A percentile compares a stretch with the other conserved stretches of the same genome.
phyloP scores from a whole-genome alignment of 2,329 filamentous ascomycete genomes.

The Colletotrichum sansevieriae region DNA sequence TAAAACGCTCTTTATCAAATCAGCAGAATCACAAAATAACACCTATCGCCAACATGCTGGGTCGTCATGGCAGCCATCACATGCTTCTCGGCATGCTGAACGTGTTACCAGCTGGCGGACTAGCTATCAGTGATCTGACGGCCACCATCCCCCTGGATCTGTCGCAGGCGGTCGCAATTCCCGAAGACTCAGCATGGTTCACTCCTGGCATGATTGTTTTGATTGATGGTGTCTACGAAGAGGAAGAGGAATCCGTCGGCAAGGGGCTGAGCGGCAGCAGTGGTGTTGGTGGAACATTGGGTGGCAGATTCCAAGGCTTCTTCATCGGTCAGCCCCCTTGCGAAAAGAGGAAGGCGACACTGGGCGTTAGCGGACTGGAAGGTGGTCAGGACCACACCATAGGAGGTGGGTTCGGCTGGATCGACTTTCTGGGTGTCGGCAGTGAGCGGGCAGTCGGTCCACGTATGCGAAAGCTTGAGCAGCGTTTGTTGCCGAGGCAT shows the following conservation, averaged over 20 bases:
- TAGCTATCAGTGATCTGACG: constrained; percentile 88
- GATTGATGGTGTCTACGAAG: constrained; percentile 95
- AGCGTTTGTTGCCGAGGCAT: constrained; percentile 69
- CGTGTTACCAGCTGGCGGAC: constrained; percentile 82
- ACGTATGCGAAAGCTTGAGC: constrained; percentile 86
- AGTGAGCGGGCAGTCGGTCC: constrained; percentile 86
- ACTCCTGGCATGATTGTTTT: constrained; percentile 96
- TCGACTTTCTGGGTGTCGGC: constrained; percentile 93
- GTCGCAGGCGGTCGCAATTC: constrained; percentile 83
- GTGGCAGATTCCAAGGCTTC: constrained; percentile 91
- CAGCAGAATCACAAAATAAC: constrained; percentile 88
- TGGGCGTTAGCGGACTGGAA: constrained; percentile 76
- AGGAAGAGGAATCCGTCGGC: constrained; percentile 81
- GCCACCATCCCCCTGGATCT: constrained; percentile 90
- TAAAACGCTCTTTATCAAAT: constrained; percentile 71
- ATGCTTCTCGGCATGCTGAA: constrained; percentile 88
- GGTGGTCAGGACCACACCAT: constrained; percentile 72
- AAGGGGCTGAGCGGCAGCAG: constrained; percentile 80
- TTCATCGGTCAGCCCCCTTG: constrained; percentile 93
- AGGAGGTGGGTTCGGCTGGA: constrained; percentile 93
- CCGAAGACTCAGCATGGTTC: constrained; percentile 91
- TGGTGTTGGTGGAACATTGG: constrained; percentile 89
- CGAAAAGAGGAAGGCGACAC: constrained; percentile 83
- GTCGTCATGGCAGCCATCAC: constrained; percentile 86
- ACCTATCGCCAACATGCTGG: constrained; percentile 80